These are phyloP conservation scores for Eucalyptus leucophloia DNA, from an alignment of 345 rosid species.

Conservation along the genomic window DNA sequence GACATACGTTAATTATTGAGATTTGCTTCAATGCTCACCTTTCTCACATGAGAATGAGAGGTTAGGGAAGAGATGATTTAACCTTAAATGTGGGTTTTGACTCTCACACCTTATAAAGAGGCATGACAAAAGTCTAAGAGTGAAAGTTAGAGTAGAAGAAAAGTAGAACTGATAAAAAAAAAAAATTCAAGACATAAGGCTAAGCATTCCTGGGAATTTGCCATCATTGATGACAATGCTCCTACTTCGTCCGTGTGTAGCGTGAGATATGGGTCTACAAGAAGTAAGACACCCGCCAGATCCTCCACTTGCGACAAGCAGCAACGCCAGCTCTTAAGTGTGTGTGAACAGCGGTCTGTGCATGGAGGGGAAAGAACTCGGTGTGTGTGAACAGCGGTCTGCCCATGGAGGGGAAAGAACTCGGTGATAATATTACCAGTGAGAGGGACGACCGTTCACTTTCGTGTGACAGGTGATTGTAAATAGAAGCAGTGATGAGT, in stretches of 20 bases:
- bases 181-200: slow-evolving; percentile 64
- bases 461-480: slow-evolving; percentile 31
- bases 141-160: too few relatives aligned
- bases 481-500: not conserved
- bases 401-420: not conserved
- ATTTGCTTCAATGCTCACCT: too few relatives aligned
- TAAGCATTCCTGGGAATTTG: slow-evolving; percentile 74
- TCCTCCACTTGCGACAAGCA: slow-evolving; percentile 89
- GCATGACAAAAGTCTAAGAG: too few relatives aligned
- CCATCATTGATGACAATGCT: slow-evolving; percentile 79
- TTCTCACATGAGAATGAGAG: too few relatives aligned
- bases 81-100: too few relatives aligned
- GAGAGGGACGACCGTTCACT: slow-evolving; percentile 68
- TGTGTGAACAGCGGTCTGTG: slow-evolving; percentile 18
- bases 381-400: slow-evolving; percentile 10
- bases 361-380: too few relatives aligned
- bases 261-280: slow-evolving; percentile 70
- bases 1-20: too few relatives aligned
- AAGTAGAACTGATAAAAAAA: too few relatives aligned
- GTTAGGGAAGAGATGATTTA: too few relatives aligned
- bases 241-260: slow-evolving; percentile 97
- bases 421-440: slow-evolving; percentile 31
- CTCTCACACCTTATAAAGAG: too few relatives aligned
- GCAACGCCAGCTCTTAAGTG: slow-evolving; percentile 35
- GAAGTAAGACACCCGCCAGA: slow-evolving; percentile 58